phyloP scores from a whole-genome alignment of 2,329 filamentous ascomycete species.

The Alternaria ethzedia region DNA sequence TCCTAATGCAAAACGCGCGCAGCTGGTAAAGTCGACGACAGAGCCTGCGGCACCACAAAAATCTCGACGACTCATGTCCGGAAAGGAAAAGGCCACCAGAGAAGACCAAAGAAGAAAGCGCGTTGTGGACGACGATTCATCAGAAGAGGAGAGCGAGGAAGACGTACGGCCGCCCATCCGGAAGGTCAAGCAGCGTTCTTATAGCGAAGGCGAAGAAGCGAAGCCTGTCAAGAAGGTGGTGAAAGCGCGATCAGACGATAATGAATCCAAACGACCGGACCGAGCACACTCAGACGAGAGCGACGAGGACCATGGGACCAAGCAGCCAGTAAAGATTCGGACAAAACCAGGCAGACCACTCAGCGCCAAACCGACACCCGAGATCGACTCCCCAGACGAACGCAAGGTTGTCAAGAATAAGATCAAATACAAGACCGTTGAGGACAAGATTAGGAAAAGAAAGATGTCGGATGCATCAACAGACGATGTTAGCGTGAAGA shows the following conservation, averaged over 20 bases:
- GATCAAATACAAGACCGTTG: slow-evolving; percentile 41
- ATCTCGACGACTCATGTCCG: slow-evolving; percentile 43
- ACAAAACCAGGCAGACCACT: slow-evolving; percentile 32
- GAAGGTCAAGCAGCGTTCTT: slow-evolving; percentile 43
- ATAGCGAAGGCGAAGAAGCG: slow-evolving; percentile 43
- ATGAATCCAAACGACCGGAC: slow-evolving; percentile 33
- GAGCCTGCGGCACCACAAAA: slow-evolving; percentile 36
- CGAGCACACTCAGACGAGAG: slow-evolving; percentile 39
- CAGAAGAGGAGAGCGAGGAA: slow-evolving; percentile 46
- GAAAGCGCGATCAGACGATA: slow-evolving; percentile 41
- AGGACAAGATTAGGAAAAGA: slow-evolving; percentile 43
- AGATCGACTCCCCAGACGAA: slow-evolving; percentile 46
- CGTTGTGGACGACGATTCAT: slow-evolving; percentile 44
- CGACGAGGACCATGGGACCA: slow-evolving; percentile 35
- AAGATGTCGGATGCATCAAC: slow-evolving; percentile 40
- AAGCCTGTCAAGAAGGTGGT: slow-evolving; percentile 41
- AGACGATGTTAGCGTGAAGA: slow-evolving; percentile 40
- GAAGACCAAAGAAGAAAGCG: slow-evolving; percentile 41
- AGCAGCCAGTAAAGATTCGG: slow-evolving; percentile 34
- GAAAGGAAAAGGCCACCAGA: slow-evolving; percentile 45
- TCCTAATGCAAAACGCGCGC: slow-evolving; percentile 33
- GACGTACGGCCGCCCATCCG: slow-evolving; percentile 45
- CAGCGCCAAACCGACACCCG: slow-evolving; percentile 41
- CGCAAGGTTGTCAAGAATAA: slow-evolving; percentile 39
- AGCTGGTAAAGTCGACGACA: slow-evolving; percentile 30